phyloP scores from a whole-genome alignment of 176 grass and related monocot genomes.

The Dactylis glomerata region DNA sequence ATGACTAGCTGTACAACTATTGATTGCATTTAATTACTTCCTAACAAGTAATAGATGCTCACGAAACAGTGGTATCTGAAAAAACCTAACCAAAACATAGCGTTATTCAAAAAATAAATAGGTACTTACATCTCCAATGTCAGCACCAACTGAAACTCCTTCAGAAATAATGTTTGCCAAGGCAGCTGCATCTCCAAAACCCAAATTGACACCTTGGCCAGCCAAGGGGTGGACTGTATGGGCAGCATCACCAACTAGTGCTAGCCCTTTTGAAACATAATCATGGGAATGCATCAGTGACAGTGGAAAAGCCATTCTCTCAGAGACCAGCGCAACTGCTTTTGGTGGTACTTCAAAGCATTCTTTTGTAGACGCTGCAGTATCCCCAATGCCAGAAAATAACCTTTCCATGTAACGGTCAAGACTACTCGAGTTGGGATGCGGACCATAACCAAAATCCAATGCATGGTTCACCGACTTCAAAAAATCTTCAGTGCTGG shows the following conservation, averaged over 20 bases:
- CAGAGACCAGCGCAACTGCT: constrained; percentile 54
- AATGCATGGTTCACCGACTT: constrained; percentile 73
- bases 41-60: background rate
- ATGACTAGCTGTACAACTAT: background rate
- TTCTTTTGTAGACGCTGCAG: constrained; percentile 64
- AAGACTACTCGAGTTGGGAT: constrained; percentile 50
- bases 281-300: constrained; percentile 74
- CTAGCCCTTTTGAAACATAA: constrained; percentile 71
- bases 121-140: constrained; percentile 66
- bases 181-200: constrained; percentile 78
- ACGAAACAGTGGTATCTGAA: background rate
- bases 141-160: constrained; percentile 61
- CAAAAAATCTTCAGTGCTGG: constrained; percentile 74
- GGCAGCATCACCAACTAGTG: constrained; percentile 82
- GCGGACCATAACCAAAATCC: constrained; percentile 73
- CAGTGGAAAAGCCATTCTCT: constrained; percentile 82
- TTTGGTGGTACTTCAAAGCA: constrained; percentile 83
- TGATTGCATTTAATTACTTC: background rate
- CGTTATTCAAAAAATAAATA: background rate
- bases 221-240: constrained; percentile 93
- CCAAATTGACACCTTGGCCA: constrained; percentile 95
- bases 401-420: constrained; percentile 63
- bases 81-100: background rate
- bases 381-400: constrained; percentile 44
- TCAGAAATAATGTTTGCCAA: constrained; percentile 72